Conservation (phyloP, 2,329 filamentous ascomycete species). For the Magnaporthiopsis poae region DNA sequence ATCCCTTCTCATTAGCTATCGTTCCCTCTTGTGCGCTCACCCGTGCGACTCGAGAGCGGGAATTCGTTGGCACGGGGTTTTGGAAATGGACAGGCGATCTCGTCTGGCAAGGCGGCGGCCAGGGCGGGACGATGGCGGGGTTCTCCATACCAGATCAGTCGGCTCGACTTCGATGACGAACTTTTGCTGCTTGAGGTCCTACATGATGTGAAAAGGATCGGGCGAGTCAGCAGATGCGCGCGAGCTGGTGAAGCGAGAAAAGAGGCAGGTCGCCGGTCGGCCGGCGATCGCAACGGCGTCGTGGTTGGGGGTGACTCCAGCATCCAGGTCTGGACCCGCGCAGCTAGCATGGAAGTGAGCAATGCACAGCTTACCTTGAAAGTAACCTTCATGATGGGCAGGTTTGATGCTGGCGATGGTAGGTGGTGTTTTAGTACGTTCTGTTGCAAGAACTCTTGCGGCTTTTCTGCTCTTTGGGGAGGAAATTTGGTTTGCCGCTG, state of each 20-base stretch:
- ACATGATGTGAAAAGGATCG: constrained; percentile 13
- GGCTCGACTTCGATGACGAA: constrained; percentile 93
- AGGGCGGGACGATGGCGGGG: constrained; percentile 14
- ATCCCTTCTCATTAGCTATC: too few species aligned
- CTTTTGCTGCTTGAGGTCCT: constrained; percentile 99
- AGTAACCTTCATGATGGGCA: constrained; percentile 57
- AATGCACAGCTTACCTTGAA: constrained; percentile 42
- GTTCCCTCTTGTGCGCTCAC: too few species aligned
- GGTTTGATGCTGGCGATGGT: constrained; percentile 4
- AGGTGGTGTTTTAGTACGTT: not conserved
- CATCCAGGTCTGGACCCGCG: too few species aligned
- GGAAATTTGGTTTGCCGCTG: not conserved
- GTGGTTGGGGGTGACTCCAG: too few species aligned
- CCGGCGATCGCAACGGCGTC: too few species aligned
- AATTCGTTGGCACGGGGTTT: constrained; percentile 8
- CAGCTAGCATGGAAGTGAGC: too few species aligned
- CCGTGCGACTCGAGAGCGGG: too few species aligned
- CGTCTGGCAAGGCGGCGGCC: constrained; percentile 13
- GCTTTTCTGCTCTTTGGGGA: not conserved
- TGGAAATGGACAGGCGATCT: constrained; percentile 13
- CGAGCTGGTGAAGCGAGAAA: too few species aligned
- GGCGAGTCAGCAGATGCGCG: constrained; percentile 11
- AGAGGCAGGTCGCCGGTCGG: too few species aligned
- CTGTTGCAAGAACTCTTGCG: not conserved
- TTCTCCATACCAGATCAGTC: constrained; percentile 68